phyloP scores from a whole-genome alignment of 345 rosid genomes.

The Citrus unshiu region DNA sequence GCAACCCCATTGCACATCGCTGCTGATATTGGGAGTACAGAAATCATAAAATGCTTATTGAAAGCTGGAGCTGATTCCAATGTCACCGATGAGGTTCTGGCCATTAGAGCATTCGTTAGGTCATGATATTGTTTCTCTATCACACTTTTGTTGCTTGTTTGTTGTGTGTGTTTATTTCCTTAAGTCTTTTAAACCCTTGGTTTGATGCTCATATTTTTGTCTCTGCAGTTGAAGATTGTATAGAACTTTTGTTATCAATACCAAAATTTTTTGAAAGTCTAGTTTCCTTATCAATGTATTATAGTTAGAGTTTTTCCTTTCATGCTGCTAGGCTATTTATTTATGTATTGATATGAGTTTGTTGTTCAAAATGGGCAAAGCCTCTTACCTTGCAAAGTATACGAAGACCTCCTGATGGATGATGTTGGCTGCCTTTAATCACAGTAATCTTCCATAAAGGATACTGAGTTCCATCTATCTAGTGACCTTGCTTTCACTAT shows the following conservation, averaged over 20 bases:
- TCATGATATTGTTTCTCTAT: neutral
- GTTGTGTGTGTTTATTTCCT: neutral
- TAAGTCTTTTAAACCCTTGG: neutral
- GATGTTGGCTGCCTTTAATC: neutral
- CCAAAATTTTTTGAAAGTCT: neutral
- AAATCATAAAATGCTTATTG: conserved; percentile 63
- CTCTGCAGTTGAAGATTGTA: neutral
- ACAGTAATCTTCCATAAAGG: neutral
- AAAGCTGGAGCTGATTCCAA: conserved; percentile 89
- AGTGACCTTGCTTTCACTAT: neutral
- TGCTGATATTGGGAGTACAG: conserved; percentile 67
- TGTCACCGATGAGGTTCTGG: conserved; percentile 59
- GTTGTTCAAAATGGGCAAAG: neutral
- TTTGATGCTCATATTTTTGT: neutral
- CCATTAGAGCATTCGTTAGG: neutral
- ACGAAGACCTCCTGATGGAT: neutral
- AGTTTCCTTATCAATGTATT: neutral
- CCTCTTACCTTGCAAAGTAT: neutral
- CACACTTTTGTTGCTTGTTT: neutral
- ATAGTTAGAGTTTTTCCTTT: neutral
- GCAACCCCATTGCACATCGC: conserved; percentile 94
- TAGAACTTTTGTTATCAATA: neutral
- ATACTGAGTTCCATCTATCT: neutral
- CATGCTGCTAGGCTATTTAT: neutral
- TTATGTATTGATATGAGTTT: neutral